These are phyloP conservation scores for Pestalotiopsis sp. DNA, from an alignment of 2,329 filamentous ascomycete genomes.

Conservation along the genomic window DNA sequence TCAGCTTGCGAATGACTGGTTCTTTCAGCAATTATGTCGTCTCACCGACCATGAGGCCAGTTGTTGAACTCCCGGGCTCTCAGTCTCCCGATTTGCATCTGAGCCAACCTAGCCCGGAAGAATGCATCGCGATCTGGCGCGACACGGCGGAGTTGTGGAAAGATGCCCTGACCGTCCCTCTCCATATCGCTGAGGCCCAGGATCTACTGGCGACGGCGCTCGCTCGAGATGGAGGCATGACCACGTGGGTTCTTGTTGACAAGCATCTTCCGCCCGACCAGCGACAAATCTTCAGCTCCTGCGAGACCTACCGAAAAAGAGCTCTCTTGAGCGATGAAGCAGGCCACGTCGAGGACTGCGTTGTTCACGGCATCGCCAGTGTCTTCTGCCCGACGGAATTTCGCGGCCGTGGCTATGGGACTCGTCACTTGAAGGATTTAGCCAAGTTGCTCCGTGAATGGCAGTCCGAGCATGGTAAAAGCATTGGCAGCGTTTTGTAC, in stretches of 20 bases:
- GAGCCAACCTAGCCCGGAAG: slow-evolving; percentile 17
- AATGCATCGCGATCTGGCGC: slow-evolving; percentile 18
- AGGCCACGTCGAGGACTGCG: slow-evolving; percentile 13
- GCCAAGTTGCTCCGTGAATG: slow-evolving; percentile 13
- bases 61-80: slow-evolving; percentile 10
- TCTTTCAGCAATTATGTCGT: too few species aligned
- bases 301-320: slow-evolving; percentile 20
- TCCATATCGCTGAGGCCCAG: slow-evolving; percentile 14
- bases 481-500: slow-evolving; percentile 19
- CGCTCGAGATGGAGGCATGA: slow-evolving; percentile 16
- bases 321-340: slow-evolving; percentile 11
- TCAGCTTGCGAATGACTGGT: too few species aligned
- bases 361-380: slow-evolving; percentile 16
- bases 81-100: slow-evolving; percentile 14
- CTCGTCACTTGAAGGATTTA: slow-evolving; percentile 20
- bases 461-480: slow-evolving; percentile 15
- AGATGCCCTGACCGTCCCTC: slow-evolving; percentile 14
- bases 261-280: slow-evolving; percentile 6
- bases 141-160: slow-evolving; percentile 16
- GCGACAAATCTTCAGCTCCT: slow-evolving; percentile 18
- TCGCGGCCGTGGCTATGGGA: slow-evolving; percentile 16
- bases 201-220: slow-evolving; percentile 16
- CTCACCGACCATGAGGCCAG: not conserved
- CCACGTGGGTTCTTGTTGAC: slow-evolving; percentile 19
- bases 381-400: slow-evolving; percentile 14